These are phyloP conservation scores for Cladobotryum protrusum DNA, from an alignment of 2,329 filamentous ascomycete genomes.

Conservation along the genomic window DNA sequence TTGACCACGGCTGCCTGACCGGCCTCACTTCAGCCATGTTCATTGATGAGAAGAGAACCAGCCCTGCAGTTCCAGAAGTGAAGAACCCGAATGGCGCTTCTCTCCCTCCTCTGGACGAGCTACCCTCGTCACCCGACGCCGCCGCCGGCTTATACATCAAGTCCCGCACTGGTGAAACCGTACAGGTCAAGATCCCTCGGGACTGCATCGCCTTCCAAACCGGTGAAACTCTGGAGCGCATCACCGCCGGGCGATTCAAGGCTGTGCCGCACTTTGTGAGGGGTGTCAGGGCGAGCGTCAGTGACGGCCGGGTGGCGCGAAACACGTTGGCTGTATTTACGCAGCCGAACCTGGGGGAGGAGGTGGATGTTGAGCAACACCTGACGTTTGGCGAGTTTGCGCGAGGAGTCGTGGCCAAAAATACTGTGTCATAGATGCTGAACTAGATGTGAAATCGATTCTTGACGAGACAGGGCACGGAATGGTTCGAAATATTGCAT, in stretches of 20 bases:
- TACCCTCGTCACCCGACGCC: conserved; percentile 71
- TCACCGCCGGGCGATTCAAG: conserved; percentile 85
- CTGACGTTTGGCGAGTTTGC: conserved; percentile 74
- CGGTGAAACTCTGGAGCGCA: conserved; percentile 82
- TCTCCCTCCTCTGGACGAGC: conserved; percentile 57
- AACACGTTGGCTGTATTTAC: conserved; percentile 97
- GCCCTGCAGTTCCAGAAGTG: conserved; percentile 26
- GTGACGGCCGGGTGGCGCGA: conserved; percentile 54
- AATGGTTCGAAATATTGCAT: no score
- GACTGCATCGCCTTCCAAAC: conserved; percentile 96
- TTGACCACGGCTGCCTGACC: conserved; percentile 91
- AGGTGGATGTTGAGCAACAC: conserved; percentile 62
- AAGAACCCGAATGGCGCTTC: conserved; percentile 20
- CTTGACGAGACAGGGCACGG: no score
- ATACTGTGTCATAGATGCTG: conserved; percentile 46
- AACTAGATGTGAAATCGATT: conserved; percentile 12
- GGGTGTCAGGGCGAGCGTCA: conserved; percentile 56
- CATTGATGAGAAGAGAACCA: conserved; percentile 62
- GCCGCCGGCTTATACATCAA: conserved; percentile 89
- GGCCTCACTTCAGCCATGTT: conserved; percentile 96
- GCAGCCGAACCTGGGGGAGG: conserved; percentile 83
- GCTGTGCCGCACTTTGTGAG: conserved; percentile 95
- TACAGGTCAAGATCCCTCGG: conserved; percentile 87
- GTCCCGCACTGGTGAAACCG: conserved; percentile 70
- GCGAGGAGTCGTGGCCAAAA: conserved; percentile 52